These are phyloP conservation scores for Amanita polypyramis DNA, from an alignment of 768 basidiomycete genomes.

Conservation along the genomic window DNA sequence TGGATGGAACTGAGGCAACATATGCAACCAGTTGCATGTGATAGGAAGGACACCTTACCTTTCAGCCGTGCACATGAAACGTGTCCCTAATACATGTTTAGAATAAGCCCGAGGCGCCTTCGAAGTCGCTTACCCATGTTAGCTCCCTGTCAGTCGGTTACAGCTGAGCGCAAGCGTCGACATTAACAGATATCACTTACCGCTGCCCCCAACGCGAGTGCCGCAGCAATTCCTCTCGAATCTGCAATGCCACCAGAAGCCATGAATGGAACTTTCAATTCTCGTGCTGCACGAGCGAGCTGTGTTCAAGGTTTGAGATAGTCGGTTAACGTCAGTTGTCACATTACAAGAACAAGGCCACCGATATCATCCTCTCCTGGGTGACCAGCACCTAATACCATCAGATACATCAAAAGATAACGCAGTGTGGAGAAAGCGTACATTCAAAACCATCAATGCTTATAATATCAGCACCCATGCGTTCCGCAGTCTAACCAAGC, in stretches of 20 bases:
- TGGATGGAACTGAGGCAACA: constrained; percentile 57
- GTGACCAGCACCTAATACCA: constrained; percentile 69
- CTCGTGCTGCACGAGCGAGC: constrained; percentile 81
- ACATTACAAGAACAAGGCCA: constrained; percentile 64
- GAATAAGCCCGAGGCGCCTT: constrained; percentile 13
- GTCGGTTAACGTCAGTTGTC: background rate
- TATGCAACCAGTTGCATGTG: background rate
- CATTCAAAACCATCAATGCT: constrained; percentile 93
- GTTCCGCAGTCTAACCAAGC: constrained; percentile 39
- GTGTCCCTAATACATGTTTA: constrained; percentile 39
- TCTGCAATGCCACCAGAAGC: constrained; percentile 91
- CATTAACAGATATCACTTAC: constrained; percentile 30
- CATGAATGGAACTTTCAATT: constrained; percentile 76
- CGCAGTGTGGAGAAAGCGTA: constrained; percentile 20
- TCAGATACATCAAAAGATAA: constrained; percentile 4
- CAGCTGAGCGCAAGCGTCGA: background rate
- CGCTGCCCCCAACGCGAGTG: constrained; percentile 70
- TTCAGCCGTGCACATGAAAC: constrained; percentile 90
- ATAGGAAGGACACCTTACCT: constrained; percentile 27
- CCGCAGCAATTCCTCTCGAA: constrained; percentile 72
- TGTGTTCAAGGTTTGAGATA: constrained; percentile 18
- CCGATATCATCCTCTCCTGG: constrained; percentile 94
- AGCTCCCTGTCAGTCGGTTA: constrained; percentile 42
- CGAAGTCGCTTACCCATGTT: constrained; percentile 59
- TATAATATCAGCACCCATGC: constrained; percentile 74